Conservation (phyloP, 495 filamentous ascomycete species). For the Trichoderma asperelloides region DNA sequence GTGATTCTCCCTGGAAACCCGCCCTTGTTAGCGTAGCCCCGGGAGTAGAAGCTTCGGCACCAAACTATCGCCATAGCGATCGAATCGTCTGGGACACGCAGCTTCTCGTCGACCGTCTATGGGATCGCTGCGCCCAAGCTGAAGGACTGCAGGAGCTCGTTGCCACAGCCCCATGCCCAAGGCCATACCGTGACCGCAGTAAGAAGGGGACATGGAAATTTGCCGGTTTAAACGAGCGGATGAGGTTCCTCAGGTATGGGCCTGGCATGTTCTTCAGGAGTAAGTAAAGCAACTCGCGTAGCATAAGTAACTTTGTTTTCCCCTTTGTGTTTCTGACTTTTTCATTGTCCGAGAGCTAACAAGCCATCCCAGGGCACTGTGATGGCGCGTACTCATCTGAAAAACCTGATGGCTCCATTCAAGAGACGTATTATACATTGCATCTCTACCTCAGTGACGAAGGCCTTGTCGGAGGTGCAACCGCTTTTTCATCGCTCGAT, state of each 20-base stretch:
- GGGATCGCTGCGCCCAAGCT: slow-evolving; percentile 37
- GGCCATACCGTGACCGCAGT: slow-evolving; percentile 3
- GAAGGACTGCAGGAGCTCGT: slow-evolving; percentile 24
- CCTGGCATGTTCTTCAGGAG: slow-evolving; percentile 67
- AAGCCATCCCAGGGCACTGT: slow-evolving; percentile 49
- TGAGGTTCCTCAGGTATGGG: slow-evolving; percentile 73
- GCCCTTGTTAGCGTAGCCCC: slow-evolving; percentile 63
- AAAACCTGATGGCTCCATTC: slow-evolving; percentile 30
- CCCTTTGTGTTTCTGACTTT: no score
- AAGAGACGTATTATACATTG: slow-evolving; percentile 63
- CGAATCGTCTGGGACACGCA: slow-evolving; percentile 65
- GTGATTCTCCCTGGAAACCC: slow-evolving; percentile 41
- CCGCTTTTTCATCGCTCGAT: slow-evolving; percentile 49
- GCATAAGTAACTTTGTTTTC: no score
- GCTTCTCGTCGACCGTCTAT: slow-evolving; percentile 53
- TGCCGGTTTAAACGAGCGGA: slow-evolving; percentile 60
- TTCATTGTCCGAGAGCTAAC: not conserved
- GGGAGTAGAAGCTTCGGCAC: slow-evolving; percentile 47
- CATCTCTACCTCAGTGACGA: slow-evolving; percentile 73
- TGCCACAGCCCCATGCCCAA: slow-evolving; percentile 11
- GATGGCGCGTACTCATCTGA: slow-evolving; percentile 60
- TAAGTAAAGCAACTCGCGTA: slow-evolving; percentile 19
- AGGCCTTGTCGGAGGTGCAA: slow-evolving; percentile 51
- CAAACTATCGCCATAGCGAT: slow-evolving; percentile 56
- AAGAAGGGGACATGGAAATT: slow-evolving; percentile 37